Evolutionary conservation across 495 filamentous ascomycete genomes (phyloP), one percentile per base, ranked within the genome.

Genomic region (Xylaria curta): DNA sequence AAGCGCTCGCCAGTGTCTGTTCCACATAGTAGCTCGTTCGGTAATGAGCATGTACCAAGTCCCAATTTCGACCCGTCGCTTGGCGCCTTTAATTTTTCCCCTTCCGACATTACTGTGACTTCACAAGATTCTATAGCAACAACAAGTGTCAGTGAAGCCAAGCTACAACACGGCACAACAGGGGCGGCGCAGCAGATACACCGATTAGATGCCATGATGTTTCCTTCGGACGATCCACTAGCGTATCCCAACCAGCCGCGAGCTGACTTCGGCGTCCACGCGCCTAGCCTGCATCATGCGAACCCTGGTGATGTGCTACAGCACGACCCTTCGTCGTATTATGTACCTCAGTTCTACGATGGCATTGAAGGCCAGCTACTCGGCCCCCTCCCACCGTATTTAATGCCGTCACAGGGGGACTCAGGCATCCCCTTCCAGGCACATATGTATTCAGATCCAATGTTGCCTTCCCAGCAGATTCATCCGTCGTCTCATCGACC

Each of bases 131-230:
- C 79, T 4, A 75, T 72, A 21, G 47, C 72, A 53, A 71, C 73
- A 10, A 63, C 77, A 8, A 76, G 69, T 12, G 77, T 80, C 49
- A 53, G 75, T 24, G 78, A 74, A 78, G 69, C 77, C 74, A 75
- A 82, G 78, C 53, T 78, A 63, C 78, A 73, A 53, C 80, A 83
- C 65, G 68, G 76, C 28, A 31, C 28, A 28, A 75, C 78, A 71
- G 74, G 81, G 63, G 72, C 80, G 58, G 78, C 79, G 56, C 85
- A 86, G 76, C 80, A 85, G 51, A 69, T 97, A 26, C 87, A 92
- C 17, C 93, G 96, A 78, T 85, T 97, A 21, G 91, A 91, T 79
- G 88, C 91, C 13, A 91, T 97, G 81, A 97, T 98, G 94, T 98
- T 98, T 73, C 92, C 94, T 1, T 93, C 94, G 0, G 87, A 89